Conservation (phyloP, 208 protist species). For the Porcisia deanei region DNA sequence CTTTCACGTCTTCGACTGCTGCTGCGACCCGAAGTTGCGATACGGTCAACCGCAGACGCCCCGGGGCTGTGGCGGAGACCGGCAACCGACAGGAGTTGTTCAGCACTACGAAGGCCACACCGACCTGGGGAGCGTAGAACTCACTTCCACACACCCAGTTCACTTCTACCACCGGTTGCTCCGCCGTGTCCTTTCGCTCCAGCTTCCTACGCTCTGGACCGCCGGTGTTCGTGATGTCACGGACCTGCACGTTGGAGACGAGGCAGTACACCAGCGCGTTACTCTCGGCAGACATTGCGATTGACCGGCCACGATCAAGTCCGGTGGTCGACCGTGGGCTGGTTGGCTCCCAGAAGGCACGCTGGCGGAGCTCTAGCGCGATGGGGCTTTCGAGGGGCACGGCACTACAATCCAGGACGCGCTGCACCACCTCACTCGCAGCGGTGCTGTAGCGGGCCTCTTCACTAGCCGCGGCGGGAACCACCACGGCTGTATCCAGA, state of each 20-base stretch:
- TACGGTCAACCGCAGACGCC: constrained; percentile 1
- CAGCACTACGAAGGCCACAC: constrained; percentile 4
- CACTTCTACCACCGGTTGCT: constrained; percentile 10
- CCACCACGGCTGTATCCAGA: neutral
- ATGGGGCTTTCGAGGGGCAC: constrained; percentile 1
- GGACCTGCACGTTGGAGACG: constrained; percentile 6
- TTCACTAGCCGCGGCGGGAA: too few relatives aligned
- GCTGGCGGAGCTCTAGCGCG: neutral
- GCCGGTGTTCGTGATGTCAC: neutral
- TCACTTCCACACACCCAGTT: constrained; percentile 8
- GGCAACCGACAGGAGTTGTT: constrained; percentile 2
- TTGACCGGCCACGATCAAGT: neutral
- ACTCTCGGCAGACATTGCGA: neutral
- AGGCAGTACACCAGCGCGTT: constrained; percentile 7
- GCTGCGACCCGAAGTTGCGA: neutral
- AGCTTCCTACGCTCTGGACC: too few relatives aligned
- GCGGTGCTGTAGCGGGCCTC: too few relatives aligned
- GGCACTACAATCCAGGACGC: constrained; percentile 4
- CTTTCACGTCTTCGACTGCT: neutral
- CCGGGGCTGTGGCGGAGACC: neutral
- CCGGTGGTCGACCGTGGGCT: neutral
- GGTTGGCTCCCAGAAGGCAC: neutral
- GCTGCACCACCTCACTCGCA: too few relatives aligned
- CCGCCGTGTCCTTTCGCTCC: neutral
- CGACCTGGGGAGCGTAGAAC: neutral